These are phyloP conservation scores for Fraxinus latifolia DNA, from an alignment of 305 asterid species.

Conservation along the genomic window DNA sequence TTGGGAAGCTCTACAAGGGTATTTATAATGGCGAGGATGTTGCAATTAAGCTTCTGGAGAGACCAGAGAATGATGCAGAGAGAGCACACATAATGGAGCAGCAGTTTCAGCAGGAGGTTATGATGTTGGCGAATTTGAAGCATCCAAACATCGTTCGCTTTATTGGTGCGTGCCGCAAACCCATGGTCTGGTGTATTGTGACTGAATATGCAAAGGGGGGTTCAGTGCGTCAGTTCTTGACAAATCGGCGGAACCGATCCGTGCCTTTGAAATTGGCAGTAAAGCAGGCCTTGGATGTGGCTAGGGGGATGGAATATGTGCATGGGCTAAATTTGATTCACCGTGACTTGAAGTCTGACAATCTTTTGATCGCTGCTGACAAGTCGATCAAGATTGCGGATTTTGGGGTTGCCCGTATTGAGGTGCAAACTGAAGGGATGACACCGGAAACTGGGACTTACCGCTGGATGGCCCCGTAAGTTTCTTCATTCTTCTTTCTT, in stretches of 20 bases:
- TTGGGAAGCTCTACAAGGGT: constrained; percentile 90
- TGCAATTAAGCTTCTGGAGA: constrained; percentile 93
- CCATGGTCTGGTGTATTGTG: constrained; percentile 97
- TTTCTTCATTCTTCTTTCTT: not conserved
- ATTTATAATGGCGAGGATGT: constrained; percentile 88
- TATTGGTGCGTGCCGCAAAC: constrained; percentile 89
- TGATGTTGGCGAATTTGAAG: constrained; percentile 85
- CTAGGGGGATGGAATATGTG: constrained; percentile 95
- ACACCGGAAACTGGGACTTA: constrained; percentile 48
- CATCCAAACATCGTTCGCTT: constrained; percentile 95
- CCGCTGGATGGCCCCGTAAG: constrained; percentile 41
- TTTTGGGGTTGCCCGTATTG: constrained; percentile 34
- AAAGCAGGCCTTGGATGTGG: constrained; percentile 97
- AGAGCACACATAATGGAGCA: constrained; percentile 89
- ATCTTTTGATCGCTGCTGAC: constrained; percentile 24
- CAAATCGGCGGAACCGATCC: constrained; percentile 75
- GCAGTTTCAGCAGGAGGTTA: constrained; percentile 95
- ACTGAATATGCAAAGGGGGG: constrained; percentile 99
- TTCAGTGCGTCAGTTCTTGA: constrained; percentile 87
- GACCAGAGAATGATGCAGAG: constrained; percentile 78
- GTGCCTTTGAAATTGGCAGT: constrained; percentile 93
- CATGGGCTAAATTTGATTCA: constrained; percentile 86
- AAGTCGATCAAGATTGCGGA: constrained; percentile 49
- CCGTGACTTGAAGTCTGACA: constrained; percentile 80
- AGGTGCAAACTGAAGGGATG: constrained; percentile 44